Conservation (phyloP, 2,329 filamentous ascomycete genomes). For the Penicillium brevicompactum region DNA sequence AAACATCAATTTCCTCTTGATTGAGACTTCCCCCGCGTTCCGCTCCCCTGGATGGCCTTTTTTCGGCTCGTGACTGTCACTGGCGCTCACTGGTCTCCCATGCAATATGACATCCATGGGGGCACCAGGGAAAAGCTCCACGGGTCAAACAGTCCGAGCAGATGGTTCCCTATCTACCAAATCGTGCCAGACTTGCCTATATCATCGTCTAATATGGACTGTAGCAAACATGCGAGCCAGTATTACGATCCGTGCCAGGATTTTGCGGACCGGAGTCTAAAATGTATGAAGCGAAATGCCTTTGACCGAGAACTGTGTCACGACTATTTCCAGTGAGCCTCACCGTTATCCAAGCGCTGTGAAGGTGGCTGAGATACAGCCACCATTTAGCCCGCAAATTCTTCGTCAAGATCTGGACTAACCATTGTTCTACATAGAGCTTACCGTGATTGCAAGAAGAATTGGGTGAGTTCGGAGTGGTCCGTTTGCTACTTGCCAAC, state of each 20-base stretch:
- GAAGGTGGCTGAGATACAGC: background rate
- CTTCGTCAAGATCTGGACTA: background rate
- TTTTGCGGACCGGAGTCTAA: constrained; percentile 79
- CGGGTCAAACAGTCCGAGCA: background rate
- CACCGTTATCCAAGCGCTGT: background rate
- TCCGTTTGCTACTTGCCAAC: background rate
- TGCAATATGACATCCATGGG: background rate
- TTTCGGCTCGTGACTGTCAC: background rate
- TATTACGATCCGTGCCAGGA: constrained; percentile 97
- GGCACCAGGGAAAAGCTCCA: background rate
- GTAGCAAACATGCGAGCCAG: constrained; percentile 82
- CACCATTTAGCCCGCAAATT: background rate
- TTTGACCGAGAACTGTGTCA: constrained; percentile 87
- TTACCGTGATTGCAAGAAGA: constrained; percentile 92
- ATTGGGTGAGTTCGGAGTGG: constrained; percentile 68
- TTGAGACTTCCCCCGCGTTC: background rate
- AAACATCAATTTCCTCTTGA: background rate
- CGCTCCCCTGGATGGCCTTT: background rate
- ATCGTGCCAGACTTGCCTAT: background rate
- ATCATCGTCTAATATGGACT: background rate
- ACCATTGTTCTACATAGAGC: constrained; percentile 59
- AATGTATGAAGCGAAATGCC: constrained; percentile 83
- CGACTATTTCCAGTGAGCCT: constrained; percentile 88
- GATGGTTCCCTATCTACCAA: background rate
- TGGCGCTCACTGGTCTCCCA: background rate